Percentiles rank a stretch among this genome's conserved stretches.
phyloP scores from a whole-genome alignment of 345 rosid species.

The Salix suchowensis region DNA sequence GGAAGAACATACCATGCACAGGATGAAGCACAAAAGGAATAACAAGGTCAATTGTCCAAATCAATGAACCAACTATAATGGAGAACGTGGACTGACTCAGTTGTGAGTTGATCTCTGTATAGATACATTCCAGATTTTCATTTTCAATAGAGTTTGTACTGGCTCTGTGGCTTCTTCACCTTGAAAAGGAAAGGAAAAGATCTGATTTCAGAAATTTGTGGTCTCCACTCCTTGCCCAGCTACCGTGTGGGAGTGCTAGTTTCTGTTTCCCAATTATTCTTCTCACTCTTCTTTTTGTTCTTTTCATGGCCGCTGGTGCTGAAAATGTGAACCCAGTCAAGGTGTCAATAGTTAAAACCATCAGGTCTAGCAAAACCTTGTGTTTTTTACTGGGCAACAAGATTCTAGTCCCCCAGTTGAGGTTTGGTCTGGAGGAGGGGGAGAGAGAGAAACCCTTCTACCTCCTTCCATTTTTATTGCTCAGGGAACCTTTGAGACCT shows the following conservation, averaged over 20 bases:
- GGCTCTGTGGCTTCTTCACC: not conserved
- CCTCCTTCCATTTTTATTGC: too few species aligned
- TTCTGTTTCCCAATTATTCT: not conserved
- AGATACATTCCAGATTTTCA: not conserved
- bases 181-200: not conserved
- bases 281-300: not conserved
- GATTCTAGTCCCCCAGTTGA: too few species aligned
- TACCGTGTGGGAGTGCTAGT: not conserved
- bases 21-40: too few species aligned
- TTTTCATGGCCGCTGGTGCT: not conserved
- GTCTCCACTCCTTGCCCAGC: not conserved
- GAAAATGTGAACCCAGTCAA: not conserved
- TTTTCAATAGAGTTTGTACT: not conserved
- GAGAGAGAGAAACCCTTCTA: too few species aligned
- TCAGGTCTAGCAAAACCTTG: too few species aligned
- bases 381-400: too few species aligned
- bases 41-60: not conserved
- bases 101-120: not conserved
- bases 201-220: not conserved
- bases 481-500: too few species aligned
- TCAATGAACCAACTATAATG: not conserved
- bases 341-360: too few species aligned
- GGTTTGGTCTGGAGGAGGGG: too few species aligned
- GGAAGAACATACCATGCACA: not conserved
- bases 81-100: not conserved